Conservation (phyloP, 306 rosid species). For the Medicago truncatula region DNA sequence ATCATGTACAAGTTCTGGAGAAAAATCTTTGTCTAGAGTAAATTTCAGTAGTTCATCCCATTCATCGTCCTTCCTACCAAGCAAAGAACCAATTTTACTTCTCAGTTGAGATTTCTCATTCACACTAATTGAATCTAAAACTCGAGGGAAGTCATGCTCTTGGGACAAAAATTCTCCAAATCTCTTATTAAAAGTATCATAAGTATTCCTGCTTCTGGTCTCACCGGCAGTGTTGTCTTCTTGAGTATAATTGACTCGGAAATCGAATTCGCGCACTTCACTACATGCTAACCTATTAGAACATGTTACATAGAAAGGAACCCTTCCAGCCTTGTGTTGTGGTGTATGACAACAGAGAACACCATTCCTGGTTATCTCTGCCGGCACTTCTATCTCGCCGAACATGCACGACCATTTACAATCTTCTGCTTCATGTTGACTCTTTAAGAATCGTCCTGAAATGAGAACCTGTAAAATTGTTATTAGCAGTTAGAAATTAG, state of each 20-base stretch:
- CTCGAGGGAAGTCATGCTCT: constrained; percentile 43
- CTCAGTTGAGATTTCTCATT: constrained; percentile 56
- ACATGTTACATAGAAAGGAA: constrained; percentile 85
- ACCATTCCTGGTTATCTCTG: constrained; percentile 64
- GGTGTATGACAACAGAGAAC: constrained; percentile 86
- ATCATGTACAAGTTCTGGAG: constrained; percentile 62
- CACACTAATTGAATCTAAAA: constrained; percentile 38
- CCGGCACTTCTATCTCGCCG: constrained; percentile 90
- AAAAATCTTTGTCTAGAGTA: constrained; percentile 55
- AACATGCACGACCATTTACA: constrained; percentile 90
- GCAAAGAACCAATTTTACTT: constrained; percentile 63
- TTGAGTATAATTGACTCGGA: constrained; percentile 46
- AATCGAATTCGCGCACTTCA: constrained; percentile 88
- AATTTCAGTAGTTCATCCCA: constrained; percentile 69
- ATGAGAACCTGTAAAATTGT: constrained; percentile 64
- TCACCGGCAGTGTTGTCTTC: constrained; percentile 49
- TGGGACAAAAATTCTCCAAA: constrained; percentile 59
- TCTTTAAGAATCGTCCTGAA: constrained; percentile 72
- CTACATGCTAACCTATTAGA: constrained; percentile 94
- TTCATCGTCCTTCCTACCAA: constrained; percentile 59
- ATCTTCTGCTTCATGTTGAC: constrained; percentile 58
- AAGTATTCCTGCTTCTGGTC: constrained; percentile 44
- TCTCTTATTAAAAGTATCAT: constrained; percentile 48
- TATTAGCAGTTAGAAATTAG: not conserved
- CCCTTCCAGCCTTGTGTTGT: constrained; percentile 69